These are phyloP conservation scores for Clavariopsis aquatica DNA, from an alignment of 495 filamentous ascomycete genomes.

Conservation along the genomic window DNA sequence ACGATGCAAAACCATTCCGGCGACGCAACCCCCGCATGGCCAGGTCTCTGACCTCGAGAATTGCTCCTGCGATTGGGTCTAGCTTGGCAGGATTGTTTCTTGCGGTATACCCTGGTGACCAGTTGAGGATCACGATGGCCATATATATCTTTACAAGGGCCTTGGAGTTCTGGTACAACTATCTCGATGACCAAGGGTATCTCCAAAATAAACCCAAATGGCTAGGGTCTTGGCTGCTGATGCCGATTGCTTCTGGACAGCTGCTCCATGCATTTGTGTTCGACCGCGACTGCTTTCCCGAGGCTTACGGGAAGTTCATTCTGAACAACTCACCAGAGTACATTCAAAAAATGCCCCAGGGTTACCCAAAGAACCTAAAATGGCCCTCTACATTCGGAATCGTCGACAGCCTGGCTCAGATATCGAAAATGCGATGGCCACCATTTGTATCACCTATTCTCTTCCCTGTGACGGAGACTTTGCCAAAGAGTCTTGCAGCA, in stretches of 20 bases:
- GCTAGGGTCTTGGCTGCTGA: slow-evolving; percentile 96
- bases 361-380: slow-evolving; percentile 62
- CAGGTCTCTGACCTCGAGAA: slow-evolving; percentile 70
- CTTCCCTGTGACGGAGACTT: slow-evolving; percentile 64
- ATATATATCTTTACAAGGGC: slow-evolving; percentile 78
- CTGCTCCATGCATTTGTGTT: slow-evolving; percentile 90
- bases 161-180: slow-evolving; percentile 84
- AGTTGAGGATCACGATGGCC: slow-evolving; percentile 74
- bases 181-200: slow-evolving; percentile 75
- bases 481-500: slow-evolving; percentile 63
- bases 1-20: slow-evolving; percentile 74
- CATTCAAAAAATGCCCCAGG: slow-evolving; percentile 68
- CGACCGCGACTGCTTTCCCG: slow-evolving; percentile 84
- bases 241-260: slow-evolving; percentile 89
- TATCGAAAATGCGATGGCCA: slow-evolving; percentile 84
- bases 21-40: slow-evolving; percentile 77
- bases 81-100: slow-evolving; percentile 80
- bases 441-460: slow-evolving; percentile 86
- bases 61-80: slow-evolving; percentile 85
- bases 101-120: slow-evolving; percentile 73
- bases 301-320: slow-evolving; percentile 70
- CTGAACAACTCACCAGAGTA: slow-evolving; percentile 75
- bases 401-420: slow-evolving; percentile 75
- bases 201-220: slow-evolving; percentile 74
- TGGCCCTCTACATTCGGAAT: slow-evolving; percentile 81